phyloP scores from a whole-genome alignment of 2,329 filamentous ascomycete species.

The Zalaria obscura region DNA sequence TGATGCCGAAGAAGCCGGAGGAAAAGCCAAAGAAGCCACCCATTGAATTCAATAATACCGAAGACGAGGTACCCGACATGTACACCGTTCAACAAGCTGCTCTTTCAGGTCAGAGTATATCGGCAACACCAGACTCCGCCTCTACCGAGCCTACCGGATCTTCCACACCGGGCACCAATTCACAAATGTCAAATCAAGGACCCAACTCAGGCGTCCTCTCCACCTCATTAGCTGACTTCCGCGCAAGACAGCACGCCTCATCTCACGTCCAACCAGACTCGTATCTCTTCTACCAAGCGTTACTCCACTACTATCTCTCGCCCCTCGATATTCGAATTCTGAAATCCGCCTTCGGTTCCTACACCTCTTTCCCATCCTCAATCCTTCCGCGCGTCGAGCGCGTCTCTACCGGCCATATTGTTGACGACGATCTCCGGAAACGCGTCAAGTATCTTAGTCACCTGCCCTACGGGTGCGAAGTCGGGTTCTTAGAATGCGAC shows the following conservation, averaged over 20 bases:
- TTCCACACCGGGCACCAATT: background rate
- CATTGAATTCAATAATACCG: conserved; percentile 33
- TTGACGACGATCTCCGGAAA: conserved; percentile 73
- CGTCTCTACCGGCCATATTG: conserved; percentile 73
- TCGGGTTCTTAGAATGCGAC: conserved; percentile 84
- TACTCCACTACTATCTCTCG: conserved; percentile 79
- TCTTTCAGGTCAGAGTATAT: conserved; percentile 28
- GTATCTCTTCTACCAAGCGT: conserved; percentile 80
- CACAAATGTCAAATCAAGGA: background rate
- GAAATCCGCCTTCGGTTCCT: conserved; percentile 76
- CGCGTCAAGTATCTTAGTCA: conserved; percentile 78
- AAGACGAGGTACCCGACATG: conserved; percentile 35
- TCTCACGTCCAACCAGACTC: conserved; percentile 31
- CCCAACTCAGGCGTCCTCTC: conserved; percentile 18
- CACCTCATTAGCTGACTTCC: conserved; percentile 30
- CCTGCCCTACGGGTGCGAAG: conserved; percentile 78
- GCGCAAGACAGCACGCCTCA: conserved; percentile 26
- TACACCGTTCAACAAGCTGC: conserved; percentile 34
- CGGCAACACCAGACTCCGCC: conserved; percentile 5
- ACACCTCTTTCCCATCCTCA: conserved; percentile 68
- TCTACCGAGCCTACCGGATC: background rate
- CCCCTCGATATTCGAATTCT: conserved; percentile 85
- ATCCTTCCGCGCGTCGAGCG: conserved; percentile 79
- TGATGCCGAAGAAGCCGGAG: conserved; percentile 34
- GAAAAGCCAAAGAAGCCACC: conserved; percentile 33